Percentiles rank a stretch among this genome's conserved stretches.
Conservation (phyloP, 768 basidiomycete species). For the Lentinula edodes region DNA sequence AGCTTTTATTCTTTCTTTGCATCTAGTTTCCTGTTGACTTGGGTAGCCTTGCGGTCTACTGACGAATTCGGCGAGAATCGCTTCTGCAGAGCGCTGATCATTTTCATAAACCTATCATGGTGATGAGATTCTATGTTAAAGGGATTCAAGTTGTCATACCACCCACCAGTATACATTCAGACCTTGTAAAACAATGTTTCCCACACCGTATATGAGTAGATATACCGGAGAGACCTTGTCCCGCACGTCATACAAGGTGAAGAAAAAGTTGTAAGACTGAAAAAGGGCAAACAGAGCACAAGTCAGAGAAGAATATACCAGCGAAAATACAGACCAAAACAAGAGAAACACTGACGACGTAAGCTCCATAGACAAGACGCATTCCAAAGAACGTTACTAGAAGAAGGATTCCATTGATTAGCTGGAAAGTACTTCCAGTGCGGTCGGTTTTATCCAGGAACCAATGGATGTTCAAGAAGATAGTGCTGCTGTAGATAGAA, state of each 20-base stretch:
- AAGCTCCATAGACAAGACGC: constrained; percentile 67
- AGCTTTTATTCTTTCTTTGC: constrained; percentile 13
- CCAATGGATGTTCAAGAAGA: constrained; percentile 88
- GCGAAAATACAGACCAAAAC: neutral
- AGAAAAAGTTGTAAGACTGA: constrained; percentile 65
- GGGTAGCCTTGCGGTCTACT: constrained; percentile 2
- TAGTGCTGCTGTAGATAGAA: constrained; percentile 52
- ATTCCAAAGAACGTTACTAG: constrained; percentile 64
- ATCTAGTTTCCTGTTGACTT: constrained; percentile 12
- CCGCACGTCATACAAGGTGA: constrained; percentile 51
- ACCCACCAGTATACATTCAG: constrained; percentile 80
- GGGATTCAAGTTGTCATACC: neutral
- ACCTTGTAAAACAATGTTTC: constrained; percentile 61
- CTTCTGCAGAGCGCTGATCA: constrained; percentile 61
- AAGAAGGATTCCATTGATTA: constrained; percentile 67
- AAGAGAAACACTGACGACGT: constrained; percentile 26
- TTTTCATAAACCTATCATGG: constrained; percentile 60
- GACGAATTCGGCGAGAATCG: constrained; percentile 36
- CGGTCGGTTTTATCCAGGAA: constrained; percentile 73
- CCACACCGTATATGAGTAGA: constrained; percentile 43
- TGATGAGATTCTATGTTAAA: neutral
- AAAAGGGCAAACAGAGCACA: neutral
- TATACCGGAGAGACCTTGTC: constrained; percentile 48
- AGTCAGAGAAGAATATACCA: neutral
- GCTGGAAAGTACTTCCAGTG: constrained; percentile 62